phyloP scores from a whole-genome alignment of 768 basidiomycete genomes.

The Agrocybe pediades region DNA sequence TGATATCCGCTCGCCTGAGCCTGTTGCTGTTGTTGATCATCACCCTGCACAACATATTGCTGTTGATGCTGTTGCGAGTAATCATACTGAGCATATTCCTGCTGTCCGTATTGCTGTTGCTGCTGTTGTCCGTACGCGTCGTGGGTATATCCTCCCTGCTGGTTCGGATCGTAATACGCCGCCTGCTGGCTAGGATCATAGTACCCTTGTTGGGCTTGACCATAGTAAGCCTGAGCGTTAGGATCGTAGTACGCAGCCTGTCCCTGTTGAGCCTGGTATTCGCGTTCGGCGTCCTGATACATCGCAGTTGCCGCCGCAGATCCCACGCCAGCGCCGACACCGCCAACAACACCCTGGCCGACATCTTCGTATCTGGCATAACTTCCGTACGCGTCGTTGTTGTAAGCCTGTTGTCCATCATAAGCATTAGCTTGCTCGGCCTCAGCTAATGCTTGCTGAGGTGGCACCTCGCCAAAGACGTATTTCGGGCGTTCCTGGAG shows the following conservation, averaged over 20 bases:
- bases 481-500: constrained; percentile 41
- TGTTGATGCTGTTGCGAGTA: constrained; percentile 13
- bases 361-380: constrained; percentile 35
- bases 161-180: constrained; percentile 12
- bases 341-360: constrained; percentile 20
- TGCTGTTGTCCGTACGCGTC: constrained; percentile 20
- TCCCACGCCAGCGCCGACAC: constrained; percentile 9
- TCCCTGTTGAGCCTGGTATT: constrained; percentile 35
- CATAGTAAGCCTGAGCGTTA: constrained; percentile 13
- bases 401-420: constrained; percentile 38
- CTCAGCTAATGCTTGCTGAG: constrained; percentile 17
- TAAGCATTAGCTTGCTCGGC: constrained; percentile 36
- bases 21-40: constrained; percentile 7
- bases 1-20: constrained; percentile 17
- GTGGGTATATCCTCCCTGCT: constrained; percentile 12
- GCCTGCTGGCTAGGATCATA: constrained; percentile 15
- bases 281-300: constrained; percentile 32
- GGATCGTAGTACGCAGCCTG: constrained; percentile 10
- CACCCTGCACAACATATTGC: constrained; percentile 13
- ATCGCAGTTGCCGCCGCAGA: not conserved
- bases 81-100: constrained; percentile 18
- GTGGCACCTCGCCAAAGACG: constrained; percentile 36
- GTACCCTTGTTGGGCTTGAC: constrained; percentile 21
- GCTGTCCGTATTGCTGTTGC: constrained; percentile 17
- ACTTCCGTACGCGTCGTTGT: constrained; percentile 45